A percentile compares a stretch with the other conserved stretches of the same genome.
These are phyloP conservation scores for Fusarium virguliforme DNA, from an alignment of 2,329 filamentous ascomycete genomes.

Conservation along the genomic window DNA sequence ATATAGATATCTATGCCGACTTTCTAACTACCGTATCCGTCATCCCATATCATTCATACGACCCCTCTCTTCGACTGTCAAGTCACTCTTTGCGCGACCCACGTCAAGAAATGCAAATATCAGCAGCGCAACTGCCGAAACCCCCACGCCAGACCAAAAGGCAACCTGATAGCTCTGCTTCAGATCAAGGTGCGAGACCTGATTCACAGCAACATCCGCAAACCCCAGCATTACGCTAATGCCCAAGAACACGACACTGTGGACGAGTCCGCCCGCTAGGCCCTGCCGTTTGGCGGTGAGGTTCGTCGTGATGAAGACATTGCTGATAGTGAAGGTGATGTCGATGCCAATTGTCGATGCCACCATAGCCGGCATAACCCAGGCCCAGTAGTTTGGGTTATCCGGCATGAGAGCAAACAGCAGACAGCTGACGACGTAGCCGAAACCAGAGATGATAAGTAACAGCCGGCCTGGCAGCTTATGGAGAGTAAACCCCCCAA, in stretches of 20 bases:
- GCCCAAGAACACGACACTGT: slow-evolving; percentile 4
- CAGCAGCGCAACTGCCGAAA: slow-evolving; percentile 1
- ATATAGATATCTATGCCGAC: too few species aligned
- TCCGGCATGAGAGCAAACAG: slow-evolving; percentile 18
- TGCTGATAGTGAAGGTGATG: slow-evolving; percentile 8
- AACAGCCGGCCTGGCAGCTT: slow-evolving; percentile 14
- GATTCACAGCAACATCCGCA: background rate
- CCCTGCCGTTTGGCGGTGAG: slow-evolving; percentile 11
- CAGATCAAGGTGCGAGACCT: background rate
- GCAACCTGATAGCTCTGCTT: slow-evolving; percentile 11
- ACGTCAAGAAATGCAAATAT: slow-evolving; percentile 1
- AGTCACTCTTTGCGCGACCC: slow-evolving; percentile 13
- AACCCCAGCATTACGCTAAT: slow-evolving; percentile 15
- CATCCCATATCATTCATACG: background rate
- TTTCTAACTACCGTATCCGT: too few species aligned
- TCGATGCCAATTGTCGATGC: slow-evolving; percentile 12
- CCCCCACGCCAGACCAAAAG: slow-evolving; percentile 15
- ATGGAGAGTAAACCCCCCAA: slow-evolving; percentile 10
- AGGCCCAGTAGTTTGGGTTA: slow-evolving; percentile 12
- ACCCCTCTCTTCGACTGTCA: slow-evolving; percentile 11
- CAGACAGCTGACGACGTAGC: slow-evolving; percentile 3
- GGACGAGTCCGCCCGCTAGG: slow-evolving; percentile 1
- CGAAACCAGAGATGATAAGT: slow-evolving; percentile 11
- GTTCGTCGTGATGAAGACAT: slow-evolving; percentile 17
- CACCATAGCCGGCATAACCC: slow-evolving; percentile 20